A percentile compares a stretch with the other conserved stretches of the same genome.
Conservation (phyloP, 2,329 filamentous ascomycete species). For the Trichoderma semiorbis region DNA sequence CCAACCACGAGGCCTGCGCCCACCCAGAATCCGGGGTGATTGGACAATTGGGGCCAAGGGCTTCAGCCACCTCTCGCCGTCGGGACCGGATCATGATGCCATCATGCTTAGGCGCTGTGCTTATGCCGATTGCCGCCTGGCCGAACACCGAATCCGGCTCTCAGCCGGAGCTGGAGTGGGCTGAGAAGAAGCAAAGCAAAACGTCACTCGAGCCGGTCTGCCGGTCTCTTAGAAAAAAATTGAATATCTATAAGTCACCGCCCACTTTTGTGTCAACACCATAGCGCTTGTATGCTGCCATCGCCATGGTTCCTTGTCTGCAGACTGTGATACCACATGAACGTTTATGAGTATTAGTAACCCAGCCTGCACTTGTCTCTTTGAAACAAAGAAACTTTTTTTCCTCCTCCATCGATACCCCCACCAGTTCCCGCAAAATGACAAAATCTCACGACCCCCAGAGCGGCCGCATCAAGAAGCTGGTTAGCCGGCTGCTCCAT, state of each 20-base stretch:
- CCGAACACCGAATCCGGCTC: slow-evolving; percentile 12
- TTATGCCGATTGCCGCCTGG: slow-evolving; percentile 4
- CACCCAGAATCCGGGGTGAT: slow-evolving; percentile 8
- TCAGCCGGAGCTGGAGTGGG: slow-evolving; percentile 4
- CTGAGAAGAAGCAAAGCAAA: not conserved
- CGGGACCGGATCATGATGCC: slow-evolving; percentile 10
- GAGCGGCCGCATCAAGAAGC: slow-evolving; percentile 10
- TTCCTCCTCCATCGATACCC: not conserved
- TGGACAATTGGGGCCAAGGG: not conserved
- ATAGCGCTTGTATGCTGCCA: not conserved
- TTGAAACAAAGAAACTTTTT: not conserved
- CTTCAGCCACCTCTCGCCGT: not conserved
- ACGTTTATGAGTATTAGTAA: not conserved
- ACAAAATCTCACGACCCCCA: slow-evolving; percentile 12
- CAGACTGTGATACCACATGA: not conserved
- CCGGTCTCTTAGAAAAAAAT: not conserved
- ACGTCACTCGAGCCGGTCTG: slow-evolving; percentile 11
- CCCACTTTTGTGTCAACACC: not conserved
- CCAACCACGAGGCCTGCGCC: not conserved
- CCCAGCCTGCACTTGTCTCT: not conserved
- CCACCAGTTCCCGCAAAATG: not conserved
- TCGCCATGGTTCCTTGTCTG: not conserved
- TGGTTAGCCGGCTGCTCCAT: slow-evolving; percentile 15
- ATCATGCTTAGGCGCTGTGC: not conserved
- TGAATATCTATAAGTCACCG: not conserved